Conservation (phyloP, 73 alveolate species). For the Halteria grandinella region DNA sequence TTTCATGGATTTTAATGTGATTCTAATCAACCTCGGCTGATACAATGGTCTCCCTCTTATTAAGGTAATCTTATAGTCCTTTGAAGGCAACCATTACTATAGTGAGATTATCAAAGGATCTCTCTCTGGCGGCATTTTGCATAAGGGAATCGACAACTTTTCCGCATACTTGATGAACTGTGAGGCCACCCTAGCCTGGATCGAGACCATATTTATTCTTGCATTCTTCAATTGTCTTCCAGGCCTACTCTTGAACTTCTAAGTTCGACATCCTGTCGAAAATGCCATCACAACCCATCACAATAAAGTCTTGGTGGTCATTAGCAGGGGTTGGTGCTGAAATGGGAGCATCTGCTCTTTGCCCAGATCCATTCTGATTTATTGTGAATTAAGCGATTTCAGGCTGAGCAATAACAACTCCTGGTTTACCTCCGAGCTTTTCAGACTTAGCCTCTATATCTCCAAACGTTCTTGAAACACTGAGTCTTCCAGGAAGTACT, state of each 20-base stretch:
- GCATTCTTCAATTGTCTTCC: constrained; percentile 43
- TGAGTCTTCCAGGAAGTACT: constrained; percentile 80
- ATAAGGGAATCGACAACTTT: constrained; percentile 61
- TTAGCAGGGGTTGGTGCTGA: no score
- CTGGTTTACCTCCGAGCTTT: constrained; percentile 79
- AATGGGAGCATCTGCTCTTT: no score
- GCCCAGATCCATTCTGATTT: no score
- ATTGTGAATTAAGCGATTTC: constrained; percentile 73
- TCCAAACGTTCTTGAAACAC: constrained; percentile 84
- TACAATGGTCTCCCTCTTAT: constrained; percentile 2
- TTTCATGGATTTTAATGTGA: no score
- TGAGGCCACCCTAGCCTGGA: neutral
- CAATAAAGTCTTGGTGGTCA: constrained; percentile 73
- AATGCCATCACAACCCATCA: constrained; percentile 70
- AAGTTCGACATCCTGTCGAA: constrained; percentile 57
- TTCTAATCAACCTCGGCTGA: no score
- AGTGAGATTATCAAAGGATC: constrained; percentile 58
- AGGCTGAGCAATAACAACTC: constrained; percentile 79
- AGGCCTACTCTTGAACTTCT: constrained; percentile 47
- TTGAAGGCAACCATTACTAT: constrained; percentile 52
- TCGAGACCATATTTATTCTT: no score
- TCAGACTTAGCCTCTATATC: constrained; percentile 79
- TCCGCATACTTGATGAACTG: constrained; percentile 81
- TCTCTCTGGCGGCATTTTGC: constrained; percentile 33
- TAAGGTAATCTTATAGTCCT: neutral